Evolutionary conservation across 805 yeast genomes (phyloP).

Genomic region (Myxozyma udenii): DNA sequence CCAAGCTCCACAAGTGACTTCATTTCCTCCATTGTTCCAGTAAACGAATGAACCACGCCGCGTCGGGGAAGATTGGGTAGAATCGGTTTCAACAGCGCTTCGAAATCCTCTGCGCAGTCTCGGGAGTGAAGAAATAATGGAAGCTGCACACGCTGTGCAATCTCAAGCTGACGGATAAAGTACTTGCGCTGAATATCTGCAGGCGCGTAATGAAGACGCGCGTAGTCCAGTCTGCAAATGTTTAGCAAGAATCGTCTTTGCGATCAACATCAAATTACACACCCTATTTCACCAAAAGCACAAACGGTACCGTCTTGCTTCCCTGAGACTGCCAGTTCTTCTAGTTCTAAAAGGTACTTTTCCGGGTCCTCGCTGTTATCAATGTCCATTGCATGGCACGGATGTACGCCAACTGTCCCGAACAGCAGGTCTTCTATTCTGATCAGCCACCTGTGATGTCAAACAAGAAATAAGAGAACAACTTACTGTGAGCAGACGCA

Average conservation of each 20-base stretch:
- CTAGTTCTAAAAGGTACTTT: constrained; percentile 49
- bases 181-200: constrained; percentile 62
- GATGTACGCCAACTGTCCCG: constrained; percentile 93
- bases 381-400: constrained; percentile 73
- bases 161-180: constrained; percentile 70
- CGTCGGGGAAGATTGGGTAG: constrained; percentile 47
- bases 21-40: constrained; percentile 72
- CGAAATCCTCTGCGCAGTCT: constrained; percentile 76
- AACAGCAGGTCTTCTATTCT: constrained; percentile 36
- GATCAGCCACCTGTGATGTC: not conserved
- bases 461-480: constrained; percentile 1
- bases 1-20: constrained; percentile 54
- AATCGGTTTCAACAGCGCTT: constrained; percentile 60
- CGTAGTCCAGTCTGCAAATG: constrained; percentile 65
- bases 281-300: constrained; percentile 93
- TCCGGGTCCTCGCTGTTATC: constrained; percentile 37
- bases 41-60: constrained; percentile 94
- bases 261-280: too few species aligned
- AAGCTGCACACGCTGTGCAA: constrained; percentile 52
- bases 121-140: constrained; percentile 93
- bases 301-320: constrained; percentile 52
- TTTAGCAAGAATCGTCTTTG: too few species aligned
- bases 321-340: constrained; percentile 50
- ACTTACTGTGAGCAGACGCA: constrained; percentile 41
- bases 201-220: constrained; percentile 73